These are phyloP conservation scores for Didymella lethalis DNA, from an alignment of 2,329 filamentous ascomycete genomes.

Conservation along the genomic window DNA sequence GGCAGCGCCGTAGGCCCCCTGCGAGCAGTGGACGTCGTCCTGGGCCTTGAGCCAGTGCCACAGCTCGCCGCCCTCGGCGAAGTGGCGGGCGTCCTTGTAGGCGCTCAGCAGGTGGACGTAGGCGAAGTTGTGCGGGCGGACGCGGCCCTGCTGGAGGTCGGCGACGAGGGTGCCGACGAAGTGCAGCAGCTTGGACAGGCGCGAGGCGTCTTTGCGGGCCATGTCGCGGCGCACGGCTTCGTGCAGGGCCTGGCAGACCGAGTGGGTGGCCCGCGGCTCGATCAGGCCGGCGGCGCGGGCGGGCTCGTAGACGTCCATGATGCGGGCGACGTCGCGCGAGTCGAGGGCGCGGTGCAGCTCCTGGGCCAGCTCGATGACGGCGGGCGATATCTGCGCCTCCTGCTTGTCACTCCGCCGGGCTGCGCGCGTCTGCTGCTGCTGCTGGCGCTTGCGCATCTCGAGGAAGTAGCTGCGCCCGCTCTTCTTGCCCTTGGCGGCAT, in stretches of 20 bases:
- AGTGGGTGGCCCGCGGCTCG: slow-evolving; percentile 34
- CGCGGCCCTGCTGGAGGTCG: slow-evolving; percentile 48
- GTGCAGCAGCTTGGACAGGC: slow-evolving; percentile 24
- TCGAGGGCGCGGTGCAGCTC: slow-evolving; percentile 33
- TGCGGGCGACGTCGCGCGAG: slow-evolving; percentile 22
- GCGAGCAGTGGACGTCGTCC: slow-evolving; percentile 53
- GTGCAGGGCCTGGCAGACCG: slow-evolving; percentile 51
- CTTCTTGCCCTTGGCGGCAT: slow-evolving; percentile 18
- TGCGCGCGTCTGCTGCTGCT: slow-evolving; percentile 2
- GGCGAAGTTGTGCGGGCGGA: slow-evolving; percentile 50
- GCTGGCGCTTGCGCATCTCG: slow-evolving; percentile 16
- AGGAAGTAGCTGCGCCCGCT: slow-evolving; percentile 19
- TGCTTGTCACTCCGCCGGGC: not conserved
- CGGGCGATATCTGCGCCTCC: slow-evolving; percentile 3
- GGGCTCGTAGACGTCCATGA: slow-evolving; percentile 42
- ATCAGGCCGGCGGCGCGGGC: slow-evolving; percentile 27
- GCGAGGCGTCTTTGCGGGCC: slow-evolving; percentile 7
- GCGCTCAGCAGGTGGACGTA: slow-evolving; percentile 58
- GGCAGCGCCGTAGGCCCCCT: slow-evolving; percentile 57
- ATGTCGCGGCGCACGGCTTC: slow-evolving; percentile 37
- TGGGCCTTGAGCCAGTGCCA: slow-evolving; percentile 59
- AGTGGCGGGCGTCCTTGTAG: slow-evolving; percentile 56
- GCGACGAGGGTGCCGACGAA: slow-evolving; percentile 52
- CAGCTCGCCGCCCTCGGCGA: slow-evolving; percentile 50
- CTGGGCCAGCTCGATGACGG: slow-evolving; percentile 6